These are phyloP conservation scores for Paradendryphiella salina DNA, from an alignment of 2,329 filamentous ascomycete species.

Conservation along the genomic window DNA sequence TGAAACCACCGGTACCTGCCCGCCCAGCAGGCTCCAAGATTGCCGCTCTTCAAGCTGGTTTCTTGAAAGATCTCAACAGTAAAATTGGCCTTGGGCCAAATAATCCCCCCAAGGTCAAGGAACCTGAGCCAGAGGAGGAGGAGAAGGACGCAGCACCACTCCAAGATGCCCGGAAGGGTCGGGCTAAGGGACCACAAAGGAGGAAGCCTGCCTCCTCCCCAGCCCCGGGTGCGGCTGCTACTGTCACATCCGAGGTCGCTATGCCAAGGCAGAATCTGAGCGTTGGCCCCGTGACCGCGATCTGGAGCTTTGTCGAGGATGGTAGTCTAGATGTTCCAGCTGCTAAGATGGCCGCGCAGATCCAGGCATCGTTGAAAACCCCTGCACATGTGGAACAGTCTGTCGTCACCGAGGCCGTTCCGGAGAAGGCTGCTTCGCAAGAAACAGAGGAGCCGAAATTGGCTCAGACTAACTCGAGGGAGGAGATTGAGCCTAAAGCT, in stretches of 20 bases:
- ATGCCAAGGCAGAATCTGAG: constrained; percentile 30
- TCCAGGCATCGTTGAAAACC: constrained; percentile 26
- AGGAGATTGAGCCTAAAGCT: constrained; percentile 3
- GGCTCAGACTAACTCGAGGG: constrained; percentile 10
- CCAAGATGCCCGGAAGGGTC: constrained; percentile 83
- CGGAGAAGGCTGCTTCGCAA: constrained; percentile 6
- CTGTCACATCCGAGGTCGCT: constrained; percentile 46
- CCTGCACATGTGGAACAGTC: constrained; percentile 11
- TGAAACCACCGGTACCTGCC: constrained; percentile 82
- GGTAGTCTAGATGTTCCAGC: constrained; percentile 42
- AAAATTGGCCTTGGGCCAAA: constrained; percentile 85
- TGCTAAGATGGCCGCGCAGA: constrained; percentile 33
- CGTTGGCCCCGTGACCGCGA: constrained; percentile 34
- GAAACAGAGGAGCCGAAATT: constrained; percentile 16
- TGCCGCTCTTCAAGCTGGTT: constrained; percentile 84
- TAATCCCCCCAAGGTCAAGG: constrained; percentile 72
- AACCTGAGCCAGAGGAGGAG: constrained; percentile 61
- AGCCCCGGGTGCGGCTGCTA: constrained; percentile 57
- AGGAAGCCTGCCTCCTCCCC: constrained; percentile 67
- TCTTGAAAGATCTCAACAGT: constrained; percentile 91
- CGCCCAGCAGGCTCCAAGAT: constrained; percentile 84
- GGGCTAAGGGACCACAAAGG: constrained; percentile 84
- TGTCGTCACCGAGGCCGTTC: constrained; percentile 4
- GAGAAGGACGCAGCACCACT: constrained; percentile 73
- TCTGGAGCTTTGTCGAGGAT: constrained; percentile 45